A percentile compares a stretch with the other conserved stretches of the same genome.
Evolutionary conservation across 2,329 filamentous ascomycete species (phyloP).

Genomic region (Aspergillus clavatus): DNA sequence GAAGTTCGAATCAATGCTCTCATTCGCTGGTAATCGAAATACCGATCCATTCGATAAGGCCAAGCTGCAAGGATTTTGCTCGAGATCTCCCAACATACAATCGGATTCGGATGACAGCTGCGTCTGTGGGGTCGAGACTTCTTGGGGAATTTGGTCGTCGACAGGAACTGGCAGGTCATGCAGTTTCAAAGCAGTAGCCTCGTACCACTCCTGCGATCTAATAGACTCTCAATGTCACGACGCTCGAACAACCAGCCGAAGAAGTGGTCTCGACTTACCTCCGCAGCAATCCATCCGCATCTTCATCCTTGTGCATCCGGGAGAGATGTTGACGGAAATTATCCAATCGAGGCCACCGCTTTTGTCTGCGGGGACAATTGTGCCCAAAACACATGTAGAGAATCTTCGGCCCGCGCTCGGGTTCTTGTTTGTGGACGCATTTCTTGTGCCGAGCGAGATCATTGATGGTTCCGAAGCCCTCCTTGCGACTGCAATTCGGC

Average conservation of each 20-base stretch:
- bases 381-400: conserved; percentile 57
- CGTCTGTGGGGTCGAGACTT: conserved; percentile 11
- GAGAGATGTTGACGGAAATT: conserved; percentile 79
- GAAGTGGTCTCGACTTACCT: conserved; percentile 35
- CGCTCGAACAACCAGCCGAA: neutral
- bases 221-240: neutral
- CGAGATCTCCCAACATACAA: neutral
- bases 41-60: conserved; percentile 3
- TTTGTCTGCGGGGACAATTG: conserved; percentile 56
- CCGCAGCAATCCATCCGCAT: conserved; percentile 43
- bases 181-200: conserved; percentile 19
- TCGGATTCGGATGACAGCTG: conserved; percentile 13
- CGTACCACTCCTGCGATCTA: conserved; percentile 36
- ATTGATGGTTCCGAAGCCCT: conserved; percentile 74
- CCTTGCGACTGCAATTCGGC: conserved; percentile 51
- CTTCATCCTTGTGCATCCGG: conserved; percentile 57
- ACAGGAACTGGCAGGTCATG: conserved; percentile 14
- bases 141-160: conserved; percentile 14
- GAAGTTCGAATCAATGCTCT: neutral
- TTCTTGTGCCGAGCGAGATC: conserved; percentile 76
- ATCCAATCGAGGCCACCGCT: conserved; percentile 75
- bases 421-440: conserved; percentile 59
- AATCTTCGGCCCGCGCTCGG: conserved; percentile 44
- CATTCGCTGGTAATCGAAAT: conserved; percentile 4
- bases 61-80: conserved; percentile 3